Evolutionary conservation across 2,329 filamentous ascomycete genomes (phyloP).

Genomic region (Daldinia sp.): DNA sequence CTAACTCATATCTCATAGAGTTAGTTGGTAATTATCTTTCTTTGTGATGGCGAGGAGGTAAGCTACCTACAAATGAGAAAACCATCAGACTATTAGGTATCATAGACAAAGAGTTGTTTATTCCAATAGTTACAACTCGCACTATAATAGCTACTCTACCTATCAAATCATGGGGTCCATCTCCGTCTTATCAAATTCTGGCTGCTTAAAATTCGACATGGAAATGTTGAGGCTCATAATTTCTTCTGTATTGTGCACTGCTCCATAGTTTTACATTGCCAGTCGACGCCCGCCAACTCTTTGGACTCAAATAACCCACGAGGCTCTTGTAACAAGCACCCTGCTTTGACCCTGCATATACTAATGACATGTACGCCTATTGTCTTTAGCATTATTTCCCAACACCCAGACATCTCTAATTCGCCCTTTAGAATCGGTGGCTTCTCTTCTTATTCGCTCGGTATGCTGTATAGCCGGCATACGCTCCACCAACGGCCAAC

Average conservation of each 20-base stretch:
- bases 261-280: conserved; percentile 43
- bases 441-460: conserved; percentile 69
- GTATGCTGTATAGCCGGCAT: conserved; percentile 87
- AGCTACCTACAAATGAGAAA: not conserved
- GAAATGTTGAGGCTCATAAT: conserved; percentile 23
- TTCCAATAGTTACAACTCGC: not conserved
- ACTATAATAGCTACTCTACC: not conserved
- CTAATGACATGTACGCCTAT: conserved; percentile 40
- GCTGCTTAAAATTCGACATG: not conserved
- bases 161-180: not conserved
- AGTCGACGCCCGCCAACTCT: conserved; percentile 37
- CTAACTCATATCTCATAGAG: not conserved
- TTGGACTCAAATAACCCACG: conserved; percentile 31
- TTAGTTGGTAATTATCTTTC: not conserved
- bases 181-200: not conserved
- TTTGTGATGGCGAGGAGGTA: not conserved
- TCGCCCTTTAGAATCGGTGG: conserved; percentile 60
- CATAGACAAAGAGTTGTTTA: not conserved
- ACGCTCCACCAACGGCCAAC: conserved; percentile 73
- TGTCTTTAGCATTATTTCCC: conserved; percentile 11
- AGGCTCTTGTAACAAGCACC: conserved; percentile 30
- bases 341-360: conserved; percentile 30
- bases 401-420: conserved; percentile 4
- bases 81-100: not conserved
- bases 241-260: conserved; percentile 37